Base-by-base conservation (phyloP, 768 basidiomycete genomes). In the Strobilomyces confusus region DNA sequence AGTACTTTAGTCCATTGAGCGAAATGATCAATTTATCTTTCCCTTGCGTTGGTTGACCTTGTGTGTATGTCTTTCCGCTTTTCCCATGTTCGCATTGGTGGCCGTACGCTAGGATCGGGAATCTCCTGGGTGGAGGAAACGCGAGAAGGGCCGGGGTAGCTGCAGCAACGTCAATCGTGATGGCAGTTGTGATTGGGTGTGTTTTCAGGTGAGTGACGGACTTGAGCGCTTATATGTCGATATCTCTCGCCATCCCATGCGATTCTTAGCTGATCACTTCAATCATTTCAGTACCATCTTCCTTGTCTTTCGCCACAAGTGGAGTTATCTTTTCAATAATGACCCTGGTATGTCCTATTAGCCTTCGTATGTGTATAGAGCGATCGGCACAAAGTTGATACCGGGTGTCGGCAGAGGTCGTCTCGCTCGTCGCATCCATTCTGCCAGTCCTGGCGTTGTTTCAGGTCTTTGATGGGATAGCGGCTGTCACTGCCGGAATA, bases 381-480 rank as follows among this genome's bases (percentile, higher is more conserved):
- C 13, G 17, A 9, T 23, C 48, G 19, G 30, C n/a, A n/a, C n/a
- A n/a, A 30, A 38, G 43, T 26, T 17, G 38, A 41, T 19, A 50
- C 33, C 47, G 37, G 44, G 51, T 50, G 14, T 20, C 6, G 6
- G 41, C 67, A 73, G 84, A 80, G 68, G 81, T 83, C 17, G 54
- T 58, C 36, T 57, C 54, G 4, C 61, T 69, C 13, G 69, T 91
- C 14, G 84, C 89, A 0, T 70, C 75, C 3, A 85, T 93, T 51
- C 65, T 94, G 12, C 89, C 90, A 0, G 73, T 89, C 9, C 83
- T 95, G 4, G 82, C 86, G 6, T 72, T 89, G 29, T 89, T 86
- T 75, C 89, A 97, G 69, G 82, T 95, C 4, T 87, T 94, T 52
- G 95, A 99, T 61, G 91, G 86, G 1, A 75, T 83, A 13, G 67